Evolutionary conservation across 108 stramenopile genomes (phyloP).

Genomic region (Skeletonema costatum): DNA sequence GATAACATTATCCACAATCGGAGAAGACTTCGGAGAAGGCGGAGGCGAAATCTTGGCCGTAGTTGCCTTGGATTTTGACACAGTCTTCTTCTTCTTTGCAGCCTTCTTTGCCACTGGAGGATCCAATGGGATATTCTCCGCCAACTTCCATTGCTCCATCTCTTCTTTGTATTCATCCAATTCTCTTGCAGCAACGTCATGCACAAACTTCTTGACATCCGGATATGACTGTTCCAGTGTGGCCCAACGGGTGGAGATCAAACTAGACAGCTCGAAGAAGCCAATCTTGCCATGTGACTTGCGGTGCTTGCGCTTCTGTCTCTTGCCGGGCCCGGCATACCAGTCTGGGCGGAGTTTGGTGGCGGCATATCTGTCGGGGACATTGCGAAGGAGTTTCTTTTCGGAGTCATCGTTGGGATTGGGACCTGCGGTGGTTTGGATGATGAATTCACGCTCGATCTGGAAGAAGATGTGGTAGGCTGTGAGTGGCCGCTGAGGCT

Average conservation of each 20-base stretch:
- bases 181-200: constrained; percentile 29
- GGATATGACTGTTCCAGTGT: constrained; percentile 34
- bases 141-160: constrained; percentile 38
- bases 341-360: constrained; percentile 44
- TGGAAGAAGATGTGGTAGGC: constrained; percentile 26
- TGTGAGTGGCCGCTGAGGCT: constrained; percentile 7
- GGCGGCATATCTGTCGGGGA: constrained; percentile 30
- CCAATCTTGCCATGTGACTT: constrained; percentile 86
- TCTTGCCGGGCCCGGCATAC: constrained; percentile 42
- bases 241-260: constrained; percentile 69
- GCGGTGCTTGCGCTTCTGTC: constrained; percentile 59
- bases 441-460: constrained; percentile 6
- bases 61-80: not conserved
- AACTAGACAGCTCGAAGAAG: constrained; percentile 72
- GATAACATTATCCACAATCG: not conserved
- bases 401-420: constrained; percentile 8
- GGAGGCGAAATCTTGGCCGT: not conserved
- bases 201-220: constrained; percentile 37
- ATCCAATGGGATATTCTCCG: constrained; percentile 5
- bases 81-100: not conserved
- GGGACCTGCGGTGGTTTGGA: constrained; percentile 16
- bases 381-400: constrained; percentile 25
- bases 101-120: not conserved
- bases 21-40: not conserved
- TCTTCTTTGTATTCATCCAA: constrained; percentile 37